Percentiles rank a stretch among this genome's conserved stretches.
Conservation (phyloP, 2,329 filamentous ascomycete genomes). For the Ophiostoma fasciatum region DNA sequence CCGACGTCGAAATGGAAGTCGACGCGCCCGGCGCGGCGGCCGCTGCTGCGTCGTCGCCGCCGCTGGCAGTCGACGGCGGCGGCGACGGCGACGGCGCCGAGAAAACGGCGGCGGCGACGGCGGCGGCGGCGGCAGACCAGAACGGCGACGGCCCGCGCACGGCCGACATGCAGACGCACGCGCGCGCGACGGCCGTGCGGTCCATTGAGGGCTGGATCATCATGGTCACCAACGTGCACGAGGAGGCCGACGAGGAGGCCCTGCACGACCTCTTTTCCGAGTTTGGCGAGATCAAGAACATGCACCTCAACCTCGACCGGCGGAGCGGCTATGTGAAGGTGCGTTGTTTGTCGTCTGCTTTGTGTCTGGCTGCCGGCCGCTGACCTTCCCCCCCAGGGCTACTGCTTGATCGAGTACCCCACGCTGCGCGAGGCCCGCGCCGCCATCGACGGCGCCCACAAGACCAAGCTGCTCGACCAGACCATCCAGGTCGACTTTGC, state of each 20-base stretch:
- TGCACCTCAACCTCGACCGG: slow-evolving; percentile 70
- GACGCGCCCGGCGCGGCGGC: slow-evolving; percentile 4
- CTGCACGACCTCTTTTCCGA: slow-evolving; percentile 71
- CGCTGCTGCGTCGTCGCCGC: background rate
- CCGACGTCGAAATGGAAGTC: slow-evolving; percentile 24
- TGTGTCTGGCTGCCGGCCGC: background rate
- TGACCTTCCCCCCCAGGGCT: slow-evolving; percentile 42
- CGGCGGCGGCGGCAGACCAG: background rate
- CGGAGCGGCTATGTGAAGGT: slow-evolving; percentile 82
- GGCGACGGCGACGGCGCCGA: slow-evolving; percentile 20
- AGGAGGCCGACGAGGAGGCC: slow-evolving; percentile 74
- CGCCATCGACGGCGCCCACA: slow-evolving; percentile 69
- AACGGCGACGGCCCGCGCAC: slow-evolving; percentile 7
- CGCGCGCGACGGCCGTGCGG: slow-evolving; percentile 65
- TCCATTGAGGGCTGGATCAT: slow-evolving; percentile 86
- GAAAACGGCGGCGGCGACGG: background rate
- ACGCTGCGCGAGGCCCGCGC: slow-evolving; percentile 65
- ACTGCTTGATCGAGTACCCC: slow-evolving; percentile 72
- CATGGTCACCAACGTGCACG: slow-evolving; percentile 74
- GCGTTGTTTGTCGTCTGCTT: slow-evolving; percentile 10
- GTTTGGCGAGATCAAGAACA: slow-evolving; percentile 74
- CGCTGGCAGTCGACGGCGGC: background rate
- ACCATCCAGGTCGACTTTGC: slow-evolving; percentile 71
- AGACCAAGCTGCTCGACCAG: slow-evolving; percentile 66
- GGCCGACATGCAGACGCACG: slow-evolving; percentile 54